These are phyloP conservation scores for Coemansia sp. DNA, from an alignment of 192 early-diverging fungal genomes.

Conservation along the genomic window DNA sequence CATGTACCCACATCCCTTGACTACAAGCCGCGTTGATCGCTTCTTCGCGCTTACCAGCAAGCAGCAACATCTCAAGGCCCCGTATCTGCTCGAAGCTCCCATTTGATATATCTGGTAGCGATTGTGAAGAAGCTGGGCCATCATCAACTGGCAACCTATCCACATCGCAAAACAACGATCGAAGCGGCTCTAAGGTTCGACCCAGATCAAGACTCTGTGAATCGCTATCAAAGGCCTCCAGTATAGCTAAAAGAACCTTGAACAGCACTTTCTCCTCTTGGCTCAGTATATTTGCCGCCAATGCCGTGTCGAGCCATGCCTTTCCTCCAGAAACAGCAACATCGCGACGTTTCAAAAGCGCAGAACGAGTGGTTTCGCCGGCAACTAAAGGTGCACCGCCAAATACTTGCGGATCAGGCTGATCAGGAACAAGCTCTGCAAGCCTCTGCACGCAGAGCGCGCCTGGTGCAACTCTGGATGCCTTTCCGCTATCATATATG, in stretches of 20 bases:
- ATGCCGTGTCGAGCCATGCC: constrained; percentile 14
- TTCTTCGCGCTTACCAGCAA: constrained; percentile 43
- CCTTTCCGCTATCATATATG: constrained; percentile 35
- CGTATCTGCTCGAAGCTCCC: constrained; percentile 26
- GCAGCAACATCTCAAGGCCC: constrained; percentile 34
- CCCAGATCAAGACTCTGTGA: constrained; percentile 9
- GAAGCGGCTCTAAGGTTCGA: constrained; percentile 54
- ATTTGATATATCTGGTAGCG: constrained; percentile 17
- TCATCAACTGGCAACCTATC: constrained; percentile 26
- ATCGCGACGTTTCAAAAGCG: constrained; percentile 57
- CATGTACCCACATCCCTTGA: constrained; percentile 79
- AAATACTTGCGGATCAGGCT: constrained; percentile 4
- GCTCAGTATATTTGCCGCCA: neutral
- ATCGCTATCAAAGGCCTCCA: constrained; percentile 26
- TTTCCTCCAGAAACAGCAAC: constrained; percentile 30
- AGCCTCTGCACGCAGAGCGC: constrained; percentile 56
- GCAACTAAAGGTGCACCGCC: constrained; percentile 57
- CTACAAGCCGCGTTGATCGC: constrained; percentile 53
- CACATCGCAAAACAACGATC: constrained; percentile 48
- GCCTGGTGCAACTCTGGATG: constrained; percentile 54
- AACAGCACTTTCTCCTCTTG: constrained; percentile 29
- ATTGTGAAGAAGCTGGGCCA: neutral
- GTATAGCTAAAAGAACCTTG: constrained; percentile 24
- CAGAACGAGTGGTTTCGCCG: constrained; percentile 63
- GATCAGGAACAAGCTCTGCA: constrained; percentile 40